Evolutionary conservation across 139 green algal species (phyloP).

Genomic region (Gonium pectorale): DNA sequence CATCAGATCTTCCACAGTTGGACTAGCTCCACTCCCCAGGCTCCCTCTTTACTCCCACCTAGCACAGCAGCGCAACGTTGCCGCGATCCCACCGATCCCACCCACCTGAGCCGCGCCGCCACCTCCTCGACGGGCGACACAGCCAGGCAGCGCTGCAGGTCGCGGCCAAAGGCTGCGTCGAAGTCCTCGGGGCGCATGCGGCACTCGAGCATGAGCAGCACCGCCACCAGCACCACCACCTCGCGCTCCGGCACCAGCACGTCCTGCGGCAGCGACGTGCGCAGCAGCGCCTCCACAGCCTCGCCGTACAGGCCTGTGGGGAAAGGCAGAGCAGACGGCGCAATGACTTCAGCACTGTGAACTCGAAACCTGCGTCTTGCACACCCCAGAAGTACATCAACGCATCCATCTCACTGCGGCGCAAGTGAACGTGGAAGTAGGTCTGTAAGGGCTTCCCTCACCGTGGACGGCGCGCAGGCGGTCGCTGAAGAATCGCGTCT

Average conservation of each 20-base stretch:
- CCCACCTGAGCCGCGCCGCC: conserved; percentile 29
- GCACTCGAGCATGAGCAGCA: conserved; percentile 46
- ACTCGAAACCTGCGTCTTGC: no score
- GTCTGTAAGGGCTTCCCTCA: no score
- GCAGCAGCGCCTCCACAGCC: conserved; percentile 30
- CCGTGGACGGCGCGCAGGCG: conserved; percentile 32
- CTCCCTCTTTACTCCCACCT: no score
- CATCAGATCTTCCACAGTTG: no score
- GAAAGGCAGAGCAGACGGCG: no score
- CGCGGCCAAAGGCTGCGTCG: conserved; percentile 38
- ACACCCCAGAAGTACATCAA: no score
- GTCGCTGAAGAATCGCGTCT: conserved; percentile 35
- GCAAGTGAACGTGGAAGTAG: no score
- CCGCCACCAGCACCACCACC: conserved; percentile 42
- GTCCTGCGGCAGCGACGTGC: conserved; percentile 34
- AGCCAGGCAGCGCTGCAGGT: conserved; percentile 42
- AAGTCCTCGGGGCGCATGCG: conserved; percentile 40
- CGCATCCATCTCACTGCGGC: no score
- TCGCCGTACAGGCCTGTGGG: conserved; percentile 32
- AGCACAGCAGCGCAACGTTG: no score
- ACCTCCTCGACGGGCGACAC: conserved; percentile 30
- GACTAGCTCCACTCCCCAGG: no score
- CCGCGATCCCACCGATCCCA: not conserved
- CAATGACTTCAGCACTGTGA: no score
- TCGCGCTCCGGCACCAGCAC: conserved; percentile 44